Percentiles rank a stretch among this genome's conserved stretches.
Conservation (phyloP, 2,329 filamentous ascomycete species). For the Ophiostoma tasmaniense region DNA sequence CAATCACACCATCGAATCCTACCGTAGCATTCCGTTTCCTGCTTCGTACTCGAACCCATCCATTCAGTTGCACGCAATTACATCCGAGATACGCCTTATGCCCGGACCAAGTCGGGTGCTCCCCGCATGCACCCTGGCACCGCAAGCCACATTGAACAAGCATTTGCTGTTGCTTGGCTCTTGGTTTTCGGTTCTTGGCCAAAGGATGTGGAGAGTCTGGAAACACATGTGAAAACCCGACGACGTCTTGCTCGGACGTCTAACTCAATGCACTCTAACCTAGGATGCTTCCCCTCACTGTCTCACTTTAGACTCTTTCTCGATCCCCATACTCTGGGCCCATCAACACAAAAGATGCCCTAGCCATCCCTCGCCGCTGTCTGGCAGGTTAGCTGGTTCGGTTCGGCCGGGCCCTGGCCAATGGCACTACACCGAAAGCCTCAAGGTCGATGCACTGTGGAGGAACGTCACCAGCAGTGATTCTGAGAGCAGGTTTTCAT, state of each 20-base stretch:
- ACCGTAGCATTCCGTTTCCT: background rate
- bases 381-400: background rate
- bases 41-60: background rate
- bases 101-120: background rate
- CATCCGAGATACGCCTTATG: background rate
- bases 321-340: background rate
- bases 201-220: background rate
- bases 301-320: background rate
- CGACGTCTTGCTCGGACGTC: background rate
- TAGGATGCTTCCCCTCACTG: background rate
- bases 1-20: background rate
- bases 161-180: background rate
- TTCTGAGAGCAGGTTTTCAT: background rate
- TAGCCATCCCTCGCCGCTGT: background rate
- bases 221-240: background rate
- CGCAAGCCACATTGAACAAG: background rate
- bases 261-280: background rate
- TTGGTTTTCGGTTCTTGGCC: too few species aligned
- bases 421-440: conserved; percentile 2
- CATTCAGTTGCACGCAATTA: background rate
- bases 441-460: background rate
- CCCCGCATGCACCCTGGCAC: background rate
- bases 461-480: too few species aligned
- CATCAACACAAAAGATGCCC: too few species aligned
- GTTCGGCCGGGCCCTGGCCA: conserved; percentile 3